phyloP scores from a whole-genome alignment of 1,284 basidiomycete species.

The Ganoderma lucidum region DNA sequence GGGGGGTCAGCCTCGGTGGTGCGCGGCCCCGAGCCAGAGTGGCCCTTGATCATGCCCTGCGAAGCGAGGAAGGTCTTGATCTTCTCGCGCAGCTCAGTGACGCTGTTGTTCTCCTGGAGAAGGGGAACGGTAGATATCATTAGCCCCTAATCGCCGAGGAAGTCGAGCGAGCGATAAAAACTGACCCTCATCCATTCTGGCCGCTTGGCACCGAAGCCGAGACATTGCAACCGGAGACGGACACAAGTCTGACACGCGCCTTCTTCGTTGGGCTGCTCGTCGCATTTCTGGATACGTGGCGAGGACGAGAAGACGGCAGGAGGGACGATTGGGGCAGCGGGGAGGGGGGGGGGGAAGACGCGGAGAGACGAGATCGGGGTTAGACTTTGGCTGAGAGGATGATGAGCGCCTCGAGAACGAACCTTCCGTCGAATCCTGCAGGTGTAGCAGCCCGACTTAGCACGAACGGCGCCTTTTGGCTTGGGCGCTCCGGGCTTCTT shows the following conservation, averaged over 20 bases:
- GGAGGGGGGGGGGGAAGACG: constrained; percentile 29
- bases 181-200: constrained; percentile 85
- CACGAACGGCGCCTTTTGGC: constrained; percentile 79
- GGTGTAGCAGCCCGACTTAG: constrained; percentile 86
- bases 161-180: constrained; percentile 20
- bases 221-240: constrained; percentile 82
- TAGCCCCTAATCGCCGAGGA: constrained; percentile 25
- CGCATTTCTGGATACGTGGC: constrained; percentile 71
- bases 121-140: constrained; percentile 13
- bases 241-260: constrained; percentile 79
- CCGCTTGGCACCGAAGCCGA: constrained; percentile 84
- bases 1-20: constrained; percentile 59
- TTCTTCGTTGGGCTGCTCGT: constrained; percentile 69
- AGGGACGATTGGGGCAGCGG: constrained; percentile 16
- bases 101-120: constrained; percentile 71
- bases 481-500: constrained; percentile 67
- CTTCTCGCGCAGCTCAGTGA: constrained; percentile 71
- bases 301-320: constrained; percentile 21
- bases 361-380: constrained; percentile 30
- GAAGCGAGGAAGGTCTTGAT: constrained; percentile 80
- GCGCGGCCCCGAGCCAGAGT: constrained; percentile 72
- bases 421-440: constrained; percentile 86
- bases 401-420: constrained; percentile 33
- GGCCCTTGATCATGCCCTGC: constrained; percentile 87
- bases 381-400: constrained; percentile 28